These are phyloP conservation scores for Penicillium fuscoglaucum DNA, from an alignment of 2,329 filamentous ascomycete genomes.

Conservation along the genomic window DNA sequence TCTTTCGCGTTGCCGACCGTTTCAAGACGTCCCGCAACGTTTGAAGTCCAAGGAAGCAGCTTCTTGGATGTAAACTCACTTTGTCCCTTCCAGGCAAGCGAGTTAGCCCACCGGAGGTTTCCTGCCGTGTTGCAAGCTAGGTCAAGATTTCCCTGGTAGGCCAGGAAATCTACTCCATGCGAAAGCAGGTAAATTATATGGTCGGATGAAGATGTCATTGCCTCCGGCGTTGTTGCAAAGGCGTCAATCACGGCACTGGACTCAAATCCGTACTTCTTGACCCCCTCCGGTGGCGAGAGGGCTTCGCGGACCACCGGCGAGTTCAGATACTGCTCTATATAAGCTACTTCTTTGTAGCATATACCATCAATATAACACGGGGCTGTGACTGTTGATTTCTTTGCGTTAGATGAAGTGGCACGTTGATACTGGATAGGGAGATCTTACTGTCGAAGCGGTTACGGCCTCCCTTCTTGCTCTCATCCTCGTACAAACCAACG, in stretches of 20 bases:
- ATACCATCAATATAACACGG: slow-evolving; percentile 22
- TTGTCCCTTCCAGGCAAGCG: slow-evolving; percentile 28
- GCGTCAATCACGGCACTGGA: slow-evolving; percentile 12
- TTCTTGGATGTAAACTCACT: slow-evolving; percentile 20
- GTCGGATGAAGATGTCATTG: slow-evolving; percentile 11
- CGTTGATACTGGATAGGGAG: no score
- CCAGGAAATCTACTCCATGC: slow-evolving; percentile 22
- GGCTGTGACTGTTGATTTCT: slow-evolving; percentile 19
- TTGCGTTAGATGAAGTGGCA: background rate
- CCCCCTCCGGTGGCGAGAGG: slow-evolving; percentile 13
- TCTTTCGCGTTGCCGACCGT: slow-evolving; percentile 16
- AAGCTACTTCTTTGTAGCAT: slow-evolving; percentile 20
- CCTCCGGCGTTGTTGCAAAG: slow-evolving; percentile 16
- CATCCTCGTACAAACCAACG: slow-evolving; percentile 22
- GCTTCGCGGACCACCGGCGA: slow-evolving; percentile 18
- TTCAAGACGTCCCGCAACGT: slow-evolving; percentile 10
- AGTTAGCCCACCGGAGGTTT: slow-evolving; percentile 25
- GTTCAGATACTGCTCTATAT: slow-evolving; percentile 26
- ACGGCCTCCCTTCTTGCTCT: slow-evolving; percentile 22
- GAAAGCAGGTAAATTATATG: slow-evolving; percentile 17
- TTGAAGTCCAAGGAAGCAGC: slow-evolving; percentile 20
- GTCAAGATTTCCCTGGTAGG: slow-evolving; percentile 30
- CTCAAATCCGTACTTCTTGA: slow-evolving; percentile 12
- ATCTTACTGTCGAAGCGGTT: slow-evolving; percentile 29
- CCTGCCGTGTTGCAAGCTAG: slow-evolving; percentile 32